Conservation (phyloP, 140 eudicot species). For the Flaveria floridana region DNA sequence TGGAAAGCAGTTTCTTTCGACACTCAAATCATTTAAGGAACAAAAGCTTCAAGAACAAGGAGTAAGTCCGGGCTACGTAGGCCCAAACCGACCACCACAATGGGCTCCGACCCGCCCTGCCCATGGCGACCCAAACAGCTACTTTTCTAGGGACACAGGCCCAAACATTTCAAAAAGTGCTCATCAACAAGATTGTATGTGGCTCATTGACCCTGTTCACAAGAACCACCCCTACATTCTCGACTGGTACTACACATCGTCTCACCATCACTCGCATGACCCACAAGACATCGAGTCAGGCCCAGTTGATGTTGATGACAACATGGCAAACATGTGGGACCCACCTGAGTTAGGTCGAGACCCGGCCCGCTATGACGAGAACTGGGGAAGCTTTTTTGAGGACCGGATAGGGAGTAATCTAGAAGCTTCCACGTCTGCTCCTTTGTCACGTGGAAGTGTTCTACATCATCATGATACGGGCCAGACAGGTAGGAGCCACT, state of each 20-base stretch:
- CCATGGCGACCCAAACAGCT: constrained; percentile 44
- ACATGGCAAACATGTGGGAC: constrained; percentile 43
- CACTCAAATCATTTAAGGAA: constrained; percentile 60
- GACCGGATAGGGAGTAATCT: constrained; percentile 41
- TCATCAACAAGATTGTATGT: constrained; percentile 58
- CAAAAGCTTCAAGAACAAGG: constrained; percentile 62
- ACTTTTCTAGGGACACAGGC: constrained; percentile 43
- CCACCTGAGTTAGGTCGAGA: constrained; percentile 40
- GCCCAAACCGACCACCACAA: constrained; percentile 44
- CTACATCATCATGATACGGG: constrained; percentile 54
- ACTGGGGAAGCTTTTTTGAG: constrained; percentile 62
- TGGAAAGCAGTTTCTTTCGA: constrained; percentile 68
- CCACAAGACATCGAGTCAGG: constrained; percentile 36
- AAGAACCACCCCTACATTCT: constrained; percentile 70
- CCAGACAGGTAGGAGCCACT: constrained; percentile 53
- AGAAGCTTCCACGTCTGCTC: constrained; percentile 77
- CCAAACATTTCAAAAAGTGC: constrained; percentile 38
- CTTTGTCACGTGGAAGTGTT: constrained; percentile 61
- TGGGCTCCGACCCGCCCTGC: constrained; percentile 38
- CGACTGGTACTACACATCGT: constrained; percentile 73
- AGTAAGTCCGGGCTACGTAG: constrained; percentile 38
- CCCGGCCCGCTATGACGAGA: constrained; percentile 42
- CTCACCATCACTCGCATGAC: constrained; percentile 31
- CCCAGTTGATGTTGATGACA: constrained; percentile 31
- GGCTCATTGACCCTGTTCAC: constrained; percentile 68